Evolutionary conservation across 345 rosid species (phyloP).

Genomic region (Syzygium aromaticum): DNA sequence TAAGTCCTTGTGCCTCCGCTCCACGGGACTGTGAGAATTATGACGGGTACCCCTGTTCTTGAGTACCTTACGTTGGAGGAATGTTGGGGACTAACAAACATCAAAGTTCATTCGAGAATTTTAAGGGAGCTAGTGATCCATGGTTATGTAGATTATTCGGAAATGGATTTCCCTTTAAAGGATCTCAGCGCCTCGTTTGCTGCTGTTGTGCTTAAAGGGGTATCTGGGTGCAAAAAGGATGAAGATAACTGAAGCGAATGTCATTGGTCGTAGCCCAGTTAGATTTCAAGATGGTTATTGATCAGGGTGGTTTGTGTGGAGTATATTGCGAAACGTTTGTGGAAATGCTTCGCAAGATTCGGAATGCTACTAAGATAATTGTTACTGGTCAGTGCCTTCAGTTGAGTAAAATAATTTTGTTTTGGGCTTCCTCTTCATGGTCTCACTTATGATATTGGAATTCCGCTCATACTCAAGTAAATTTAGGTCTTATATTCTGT

Average conservation of each 20-base stretch:
- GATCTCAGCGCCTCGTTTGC: not conserved
- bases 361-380: not conserved
- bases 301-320: not conserved
- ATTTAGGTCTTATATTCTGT: not conserved
- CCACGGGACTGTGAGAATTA: not conserved
- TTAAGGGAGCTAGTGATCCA: not conserved
- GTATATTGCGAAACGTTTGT: not conserved
- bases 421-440: not conserved
- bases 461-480: not conserved
- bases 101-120: not conserved
- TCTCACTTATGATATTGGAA: not conserved
- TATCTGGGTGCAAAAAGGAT: not conserved
- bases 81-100: not conserved
- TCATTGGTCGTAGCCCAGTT: not conserved
- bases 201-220: accelerated
- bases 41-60: not conserved
- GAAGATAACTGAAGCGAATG: not conserved
- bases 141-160: not conserved
- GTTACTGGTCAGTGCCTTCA: not conserved
- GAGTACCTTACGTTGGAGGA: not conserved
- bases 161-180: not conserved
- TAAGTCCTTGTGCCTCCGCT: not conserved
- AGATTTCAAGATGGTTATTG: not conserved
- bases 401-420: not conserved
- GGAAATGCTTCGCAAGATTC: not conserved